These are phyloP conservation scores for Diaporthe sp. DNA, from an alignment of 2,329 filamentous ascomycete genomes.

Conservation along the genomic window DNA sequence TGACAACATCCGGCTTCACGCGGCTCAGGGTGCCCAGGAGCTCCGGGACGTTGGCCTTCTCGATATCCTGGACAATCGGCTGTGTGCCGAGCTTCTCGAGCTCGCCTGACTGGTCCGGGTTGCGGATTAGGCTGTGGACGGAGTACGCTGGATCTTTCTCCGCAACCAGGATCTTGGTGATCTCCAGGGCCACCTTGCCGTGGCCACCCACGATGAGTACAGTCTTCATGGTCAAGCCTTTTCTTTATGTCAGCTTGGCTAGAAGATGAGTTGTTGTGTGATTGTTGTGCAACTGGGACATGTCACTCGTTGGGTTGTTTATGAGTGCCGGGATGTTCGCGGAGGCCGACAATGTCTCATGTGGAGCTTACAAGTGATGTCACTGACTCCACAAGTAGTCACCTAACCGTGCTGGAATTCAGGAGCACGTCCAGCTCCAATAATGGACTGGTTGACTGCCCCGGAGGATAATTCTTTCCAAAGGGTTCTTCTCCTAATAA, in stretches of 20 bases:
- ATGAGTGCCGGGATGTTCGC: background rate
- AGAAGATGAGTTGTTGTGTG: background rate
- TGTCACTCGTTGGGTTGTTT: background rate
- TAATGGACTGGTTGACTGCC: rapidly evolving
- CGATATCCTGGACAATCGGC: slow-evolving; percentile 55
- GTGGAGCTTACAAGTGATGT: slow-evolving; percentile 6
- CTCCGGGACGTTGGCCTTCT: slow-evolving; percentile 49
- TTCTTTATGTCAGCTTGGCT: background rate
- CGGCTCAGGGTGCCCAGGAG: slow-evolving; percentile 49
- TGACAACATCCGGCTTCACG: slow-evolving; percentile 44
- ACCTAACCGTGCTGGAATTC: background rate
- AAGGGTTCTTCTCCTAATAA: background rate
- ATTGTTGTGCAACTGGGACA: background rate
- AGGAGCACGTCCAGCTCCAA: background rate
- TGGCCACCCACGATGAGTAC: slow-evolving; percentile 33
- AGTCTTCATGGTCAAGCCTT: slow-evolving; percentile 5
- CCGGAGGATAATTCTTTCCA: background rate
- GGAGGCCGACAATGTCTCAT: background rate
- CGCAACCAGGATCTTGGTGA: slow-evolving; percentile 30
- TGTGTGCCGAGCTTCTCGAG: slow-evolving; percentile 52
- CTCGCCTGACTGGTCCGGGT: slow-evolving; percentile 45
- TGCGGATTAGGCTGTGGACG: slow-evolving; percentile 44
- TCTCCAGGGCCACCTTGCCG: slow-evolving; percentile 30
- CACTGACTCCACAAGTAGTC: slow-evolving; percentile 15
- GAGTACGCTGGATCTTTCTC: slow-evolving; percentile 20